Evolutionary conservation across 176 grass and related monocot genomes (phyloP).

Genomic region (Carex myosuroides): DNA sequence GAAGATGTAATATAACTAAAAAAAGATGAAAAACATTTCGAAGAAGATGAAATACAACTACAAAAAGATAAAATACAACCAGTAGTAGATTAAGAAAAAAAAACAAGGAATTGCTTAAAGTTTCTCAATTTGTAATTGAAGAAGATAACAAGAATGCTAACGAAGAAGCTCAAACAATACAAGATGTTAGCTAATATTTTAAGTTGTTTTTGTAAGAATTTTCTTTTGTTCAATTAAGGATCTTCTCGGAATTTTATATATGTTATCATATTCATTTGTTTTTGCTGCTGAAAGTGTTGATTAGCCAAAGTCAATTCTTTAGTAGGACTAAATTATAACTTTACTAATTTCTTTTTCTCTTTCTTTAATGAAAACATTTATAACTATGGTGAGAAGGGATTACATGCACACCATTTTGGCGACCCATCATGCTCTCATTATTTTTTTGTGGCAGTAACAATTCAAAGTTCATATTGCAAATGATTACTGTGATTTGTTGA

Average conservation of each 20-base stretch:
- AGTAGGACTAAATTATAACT: neutral
- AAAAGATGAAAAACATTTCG: no score
- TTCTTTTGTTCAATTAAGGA: neutral
- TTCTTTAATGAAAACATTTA: neutral
- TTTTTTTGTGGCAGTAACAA: neutral
- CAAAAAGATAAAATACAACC: no score
- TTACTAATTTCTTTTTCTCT: neutral
- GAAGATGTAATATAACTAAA: no score
- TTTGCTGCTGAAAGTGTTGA: neutral
- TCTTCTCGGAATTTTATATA: neutral
- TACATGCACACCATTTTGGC: neutral
- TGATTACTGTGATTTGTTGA: neutral
- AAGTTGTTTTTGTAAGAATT: neutral
- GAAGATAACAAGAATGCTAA: slow-evolving; percentile 30
- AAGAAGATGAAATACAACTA: no score
- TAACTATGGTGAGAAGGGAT: neutral
- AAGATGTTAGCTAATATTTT: slow-evolving; percentile 31
- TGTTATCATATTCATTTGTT: neutral
- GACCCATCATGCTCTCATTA: neutral
- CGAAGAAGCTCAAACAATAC: slow-evolving; percentile 11
- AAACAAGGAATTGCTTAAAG: neutral
- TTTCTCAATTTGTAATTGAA: slow-evolving; percentile 26
- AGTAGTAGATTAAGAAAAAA: neutral
- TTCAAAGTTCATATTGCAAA: neutral
- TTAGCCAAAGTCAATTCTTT: neutral